Conservation (phyloP, 1,284 basidiomycete species). For the Volvariella surrecta region DNA sequence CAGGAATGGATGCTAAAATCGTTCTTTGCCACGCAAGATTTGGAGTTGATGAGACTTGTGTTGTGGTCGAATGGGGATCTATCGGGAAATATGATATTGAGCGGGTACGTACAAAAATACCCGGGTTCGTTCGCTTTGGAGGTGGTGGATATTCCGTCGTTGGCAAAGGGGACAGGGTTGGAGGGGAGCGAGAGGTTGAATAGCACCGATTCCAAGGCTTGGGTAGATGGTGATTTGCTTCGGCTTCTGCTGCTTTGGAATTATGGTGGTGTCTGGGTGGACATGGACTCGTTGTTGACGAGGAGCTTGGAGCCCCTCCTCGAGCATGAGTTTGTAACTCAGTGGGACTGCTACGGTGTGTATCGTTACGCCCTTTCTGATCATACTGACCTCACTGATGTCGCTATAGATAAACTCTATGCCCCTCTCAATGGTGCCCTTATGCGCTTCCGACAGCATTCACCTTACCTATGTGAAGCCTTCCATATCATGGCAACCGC, state of each 20-base stretch:
- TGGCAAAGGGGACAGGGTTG: constrained; percentile 73
- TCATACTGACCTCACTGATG: not conserved
- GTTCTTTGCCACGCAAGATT: constrained; percentile 84
- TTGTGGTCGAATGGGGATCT: constrained; percentile 88
- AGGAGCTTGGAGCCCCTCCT: constrained; percentile 74
- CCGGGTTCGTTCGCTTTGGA: constrained; percentile 64
- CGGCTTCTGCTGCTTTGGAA: constrained; percentile 83
- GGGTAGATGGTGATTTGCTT: constrained; percentile 90
- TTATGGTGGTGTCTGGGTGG: constrained; percentile 88
- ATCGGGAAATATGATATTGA: constrained; percentile 47
- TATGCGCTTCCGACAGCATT: constrained; percentile 83
- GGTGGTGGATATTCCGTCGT: constrained; percentile 53
- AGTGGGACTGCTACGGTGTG: constrained; percentile 95
- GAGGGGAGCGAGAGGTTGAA: constrained; percentile 51
- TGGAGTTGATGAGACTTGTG: constrained; percentile 54
- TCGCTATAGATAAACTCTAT: constrained; percentile 68
- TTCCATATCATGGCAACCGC: constrained; percentile 83
- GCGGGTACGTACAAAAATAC: constrained; percentile 51
- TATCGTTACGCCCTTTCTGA: constrained; percentile 7
- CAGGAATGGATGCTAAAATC: constrained; percentile 86
- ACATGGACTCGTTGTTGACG: constrained; percentile 90
- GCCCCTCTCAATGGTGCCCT: constrained; percentile 85
- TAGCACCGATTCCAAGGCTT: constrained; percentile 69
- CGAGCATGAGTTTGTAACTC: constrained; percentile 90
- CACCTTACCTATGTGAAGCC: constrained; percentile 91